Base-by-base conservation (phyloP, 805 yeast species). In the Ogataea sp. region DNA sequence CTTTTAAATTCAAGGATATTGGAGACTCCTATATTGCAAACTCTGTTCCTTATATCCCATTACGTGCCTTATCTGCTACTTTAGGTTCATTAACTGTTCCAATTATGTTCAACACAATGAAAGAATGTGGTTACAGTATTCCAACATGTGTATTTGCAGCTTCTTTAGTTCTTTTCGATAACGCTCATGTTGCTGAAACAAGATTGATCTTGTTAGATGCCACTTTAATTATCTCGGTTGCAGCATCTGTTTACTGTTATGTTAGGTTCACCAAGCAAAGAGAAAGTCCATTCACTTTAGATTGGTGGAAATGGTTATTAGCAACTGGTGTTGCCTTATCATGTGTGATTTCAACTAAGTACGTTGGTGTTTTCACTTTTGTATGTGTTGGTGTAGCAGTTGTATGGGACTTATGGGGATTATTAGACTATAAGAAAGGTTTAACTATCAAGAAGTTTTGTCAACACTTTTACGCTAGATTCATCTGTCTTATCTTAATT, bases 311-410 rank as follows among this genome's bases (percentile, higher is more conserved):
- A 37, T 93, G 98, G 98, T 70, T 93, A 36, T 56, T 70, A 21
- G 61, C 75, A 34, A 90, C 97, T 6, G 99, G 99, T 30, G 67
- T 86, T 8, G 70, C 90, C 1, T 71, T 93, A 42, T 86, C 97
- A 0, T 80, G 90, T 57, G 97, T 93, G 25, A 90, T 93, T 43
- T 83, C 96, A 34, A 93, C 97, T 42, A 93, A 93, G 58, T 89
- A 93, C 61, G 96, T 93, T 32, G 99, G 99, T 61, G 83, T 83
- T 8, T 83, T 93, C 68, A 88, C 97, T 1, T 93, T 82, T 59
- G 70, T 80, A 36, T 77, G 95, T 38, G 77, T 93, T 48, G 99
- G 99, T 25, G 61, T 76, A 41, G 96, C 95, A 33, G 97, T 93
- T 7, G 52, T 74, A 6, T 71, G 78, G 55, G 97, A 93, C 55